phyloP scores from a whole-genome alignment of 306 rosid species.

The Ochetophila trinervis region DNA sequence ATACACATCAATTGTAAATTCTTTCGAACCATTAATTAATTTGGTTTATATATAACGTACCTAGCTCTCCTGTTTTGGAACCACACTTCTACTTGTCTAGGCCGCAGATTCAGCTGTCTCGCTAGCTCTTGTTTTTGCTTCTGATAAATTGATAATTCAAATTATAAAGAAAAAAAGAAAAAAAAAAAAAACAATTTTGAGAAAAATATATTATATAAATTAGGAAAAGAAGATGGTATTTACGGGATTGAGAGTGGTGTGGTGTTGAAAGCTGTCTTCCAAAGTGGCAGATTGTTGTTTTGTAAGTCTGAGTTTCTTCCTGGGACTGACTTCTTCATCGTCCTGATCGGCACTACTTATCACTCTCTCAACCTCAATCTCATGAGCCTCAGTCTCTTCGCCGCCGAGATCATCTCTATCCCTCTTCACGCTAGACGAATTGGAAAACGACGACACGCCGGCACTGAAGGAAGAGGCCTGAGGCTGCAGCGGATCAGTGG shows the following conservation, averaged over 20 bases:
- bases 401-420: conserved; percentile 46
- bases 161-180: neutral
- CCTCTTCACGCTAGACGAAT: conserved; percentile 63
- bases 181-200: neutral
- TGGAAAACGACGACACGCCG: conserved; percentile 64
- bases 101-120: conserved; percentile 52
- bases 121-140: conserved; percentile 83
- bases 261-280: conserved; percentile 61
- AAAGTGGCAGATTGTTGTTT: conserved; percentile 69
- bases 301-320: conserved; percentile 85
- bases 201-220: neutral
- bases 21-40: neutral
- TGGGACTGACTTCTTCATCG: conserved; percentile 38
- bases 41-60: conserved; percentile 19
- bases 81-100: conserved; percentile 98
- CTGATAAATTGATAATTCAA: conserved; percentile 40
- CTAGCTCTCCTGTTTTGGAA: conserved; percentile 96
- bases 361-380: conserved; percentile 36
- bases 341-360: conserved; percentile 41
- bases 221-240: neutral
- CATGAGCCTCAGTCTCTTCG: conserved; percentile 27
- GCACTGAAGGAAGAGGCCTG: conserved; percentile 32
- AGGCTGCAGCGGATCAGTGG: conserved; percentile 17
- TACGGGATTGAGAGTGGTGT: conserved; percentile 76
- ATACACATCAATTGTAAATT: too few species aligned